Evolutionary conservation across 2,329 filamentous ascomycete genomes (phyloP), one percentile per base, ranked within the genome.

Genomic region (Epichloe baconii): DNA sequence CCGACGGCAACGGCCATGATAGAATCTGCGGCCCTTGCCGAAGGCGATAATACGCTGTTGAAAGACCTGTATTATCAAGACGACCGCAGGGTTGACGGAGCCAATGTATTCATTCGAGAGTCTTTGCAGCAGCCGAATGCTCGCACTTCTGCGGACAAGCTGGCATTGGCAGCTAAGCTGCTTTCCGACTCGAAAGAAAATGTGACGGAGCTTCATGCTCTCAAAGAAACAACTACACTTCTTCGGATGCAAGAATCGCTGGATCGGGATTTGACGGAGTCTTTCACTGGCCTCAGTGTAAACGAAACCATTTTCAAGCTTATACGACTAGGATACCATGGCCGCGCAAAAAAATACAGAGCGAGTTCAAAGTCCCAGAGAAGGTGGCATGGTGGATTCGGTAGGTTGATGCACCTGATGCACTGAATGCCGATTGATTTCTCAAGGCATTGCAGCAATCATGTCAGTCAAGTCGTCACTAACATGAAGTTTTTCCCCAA

Each of bases 11-110:
- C 88, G 2, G 88, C 93, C 0, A 78, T 98, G 11, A 87, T 98
- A 23, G 93, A 98, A 66, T 79, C 88, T 2, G 85, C 84, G 0
- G 91, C 93, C 0, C 64, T 70, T 44, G 74, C 78, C 48, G 81
- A 87, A 48, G 71, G 69, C 19, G 85, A 95, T 60, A 89, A 95
- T 59, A 77, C 79, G 0, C 68, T 98, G 21, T 79, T 98, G 26
- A 98, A 97, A 62, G 93, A 97, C 63, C 74, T 98, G 3, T 98
- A 93, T 70, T 98, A 98, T 65, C 93, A 97, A 69, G 93, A 97
- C 61, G 93, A 98, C 64, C 82, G 91, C 5, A 81, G 90, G 3
- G 73, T 89, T 5, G 93, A 97, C 57, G 89, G 93, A 3, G 86
- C 91, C 0, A 86, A 88, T 52, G 81, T 98, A 2, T 86, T 97